Conservation (phyloP, 306 rosid species). For the Cyamopsis tetragonoloba region DNA sequence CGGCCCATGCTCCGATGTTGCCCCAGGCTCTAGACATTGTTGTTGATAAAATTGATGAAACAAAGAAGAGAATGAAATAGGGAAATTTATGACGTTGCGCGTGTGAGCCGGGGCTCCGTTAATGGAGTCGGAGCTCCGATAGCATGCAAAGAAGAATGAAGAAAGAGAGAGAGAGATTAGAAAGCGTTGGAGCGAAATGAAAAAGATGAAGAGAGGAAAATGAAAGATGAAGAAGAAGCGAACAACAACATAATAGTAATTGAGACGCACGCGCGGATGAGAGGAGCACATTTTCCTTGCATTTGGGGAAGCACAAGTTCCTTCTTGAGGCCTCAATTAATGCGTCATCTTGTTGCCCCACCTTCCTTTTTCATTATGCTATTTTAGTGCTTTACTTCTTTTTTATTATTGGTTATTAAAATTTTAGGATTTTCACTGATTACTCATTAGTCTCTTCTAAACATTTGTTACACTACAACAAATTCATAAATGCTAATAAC, state of each 20-base stretch:
- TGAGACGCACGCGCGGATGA: constrained; percentile 29
- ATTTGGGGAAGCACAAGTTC: background rate
- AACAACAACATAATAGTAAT: no score
- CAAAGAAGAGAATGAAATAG: background rate
- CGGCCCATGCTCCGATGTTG: constrained; percentile 91
- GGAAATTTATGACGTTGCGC: no score
- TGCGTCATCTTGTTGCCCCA: background rate
- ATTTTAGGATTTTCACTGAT: no score
- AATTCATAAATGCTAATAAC: no score
- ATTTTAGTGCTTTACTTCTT: background rate
- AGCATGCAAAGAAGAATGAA: constrained; percentile 34
- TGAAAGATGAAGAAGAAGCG: background rate
- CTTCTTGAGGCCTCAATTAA: background rate
- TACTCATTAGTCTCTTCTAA: no score
- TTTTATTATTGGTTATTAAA: background rate
- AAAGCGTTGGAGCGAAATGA: constrained; percentile 7
- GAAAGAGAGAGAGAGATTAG: background rate
- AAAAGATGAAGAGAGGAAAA: background rate
- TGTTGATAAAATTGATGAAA: constrained; percentile 37
- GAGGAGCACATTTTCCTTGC: constrained; percentile 12
- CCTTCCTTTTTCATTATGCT: background rate
- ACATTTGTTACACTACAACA: no score
- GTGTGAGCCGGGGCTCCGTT: constrained; percentile 64
- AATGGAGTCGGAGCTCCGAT: constrained; percentile 77
- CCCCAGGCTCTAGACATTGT: constrained; percentile 92